Evolutionary conservation across 2,329 filamentous ascomycete species (phyloP).

Genomic region (Claviceps maximensis): DNA sequence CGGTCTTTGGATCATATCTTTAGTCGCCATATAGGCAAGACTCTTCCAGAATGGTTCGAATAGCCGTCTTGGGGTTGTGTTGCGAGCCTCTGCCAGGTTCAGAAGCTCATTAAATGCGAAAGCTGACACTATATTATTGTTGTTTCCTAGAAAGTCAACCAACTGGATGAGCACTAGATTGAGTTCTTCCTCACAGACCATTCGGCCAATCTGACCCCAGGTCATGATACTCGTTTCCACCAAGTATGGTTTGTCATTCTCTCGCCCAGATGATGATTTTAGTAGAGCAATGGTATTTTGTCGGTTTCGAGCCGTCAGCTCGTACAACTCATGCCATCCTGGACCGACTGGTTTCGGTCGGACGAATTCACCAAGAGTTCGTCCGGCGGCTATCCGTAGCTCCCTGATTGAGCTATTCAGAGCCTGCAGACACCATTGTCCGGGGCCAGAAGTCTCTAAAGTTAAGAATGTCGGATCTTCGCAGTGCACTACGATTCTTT

Average conservation of each 20-base stretch:
- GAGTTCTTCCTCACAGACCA: constrained; percentile 68
- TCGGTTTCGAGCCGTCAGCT: constrained; percentile 34
- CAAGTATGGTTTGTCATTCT: constrained; percentile 40
- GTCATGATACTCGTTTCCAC: constrained; percentile 78
- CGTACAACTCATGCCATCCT: constrained; percentile 5
- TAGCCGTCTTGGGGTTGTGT: constrained; percentile 50
- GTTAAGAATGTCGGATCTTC: constrained; percentile 46
- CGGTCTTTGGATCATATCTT: constrained; percentile 68
- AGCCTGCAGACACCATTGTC: constrained; percentile 70
- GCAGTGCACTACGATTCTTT: constrained; percentile 56
- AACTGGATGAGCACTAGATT: constrained; percentile 75
- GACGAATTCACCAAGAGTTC: constrained; percentile 54
- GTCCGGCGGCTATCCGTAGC: constrained; percentile 65
- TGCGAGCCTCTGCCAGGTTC: constrained; percentile 53
- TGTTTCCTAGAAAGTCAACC: constrained; percentile 75
- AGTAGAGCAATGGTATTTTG: constrained; percentile 58
- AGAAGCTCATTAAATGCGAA: constrained; percentile 74
- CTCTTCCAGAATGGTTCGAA: constrained; percentile 83
- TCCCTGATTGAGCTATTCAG: constrained; percentile 77
- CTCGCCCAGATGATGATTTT: constrained; percentile 56
- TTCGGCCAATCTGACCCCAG: constrained; percentile 71
- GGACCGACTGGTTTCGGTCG: constrained; percentile 13
- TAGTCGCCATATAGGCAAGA: constrained; percentile 68
- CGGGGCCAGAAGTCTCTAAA: constrained; percentile 52
- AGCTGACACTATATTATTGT: constrained; percentile 65